Evolutionary conservation across 1,139 yeast genomes (phyloP), one percentile per base, ranked within the genome.

Genomic region (Blastobotrys illinoisensis): DNA sequence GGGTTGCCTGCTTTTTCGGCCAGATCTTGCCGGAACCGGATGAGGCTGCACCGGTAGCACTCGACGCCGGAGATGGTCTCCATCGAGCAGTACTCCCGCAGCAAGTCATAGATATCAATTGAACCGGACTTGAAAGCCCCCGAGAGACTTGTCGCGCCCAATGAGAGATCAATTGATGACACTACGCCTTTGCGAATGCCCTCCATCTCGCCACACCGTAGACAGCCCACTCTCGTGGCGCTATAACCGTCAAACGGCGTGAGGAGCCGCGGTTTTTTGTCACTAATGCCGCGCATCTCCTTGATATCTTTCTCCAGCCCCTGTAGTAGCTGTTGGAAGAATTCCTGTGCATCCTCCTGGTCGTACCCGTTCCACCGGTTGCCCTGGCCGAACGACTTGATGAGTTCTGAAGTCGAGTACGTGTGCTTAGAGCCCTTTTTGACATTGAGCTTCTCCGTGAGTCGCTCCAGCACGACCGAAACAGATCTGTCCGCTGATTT

Each of bases 341-440:
- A 89, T 68, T 89, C 97, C 70, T 90, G 97, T 0, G 97, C 97
- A 71, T 89, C 97, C 69, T 89, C 97, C 70, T 89, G 97, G 64
- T 87, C 89, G 65, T 88, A 88, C 1, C 96, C 93, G 49, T 83
- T 71, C 64, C 89, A 83, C 59, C 89, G 79, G 5, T 95, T 91
- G 0, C 91, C 86, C 65, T 86, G 86, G 2, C 88, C 85, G 86
- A 89, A 84, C 18, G 83, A 80, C 64, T 80, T 81, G 57, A 88
- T 72, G 50, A 89, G 73, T 18, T 78, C 77, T 57, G 77, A 79
- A 0, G 96, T 86, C 59, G 83, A 82, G 64, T 85, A 88, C 54
- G 87, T 67, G 59, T 66, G 71, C 50, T 57, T 56, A 21, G 50
- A 48, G 52, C 58, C 63, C 45, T 53, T 59, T 32, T 75, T 75